Base-by-base conservation (phyloP, 1,284 basidiomycete species). In the Naganishia sp. region DNA sequence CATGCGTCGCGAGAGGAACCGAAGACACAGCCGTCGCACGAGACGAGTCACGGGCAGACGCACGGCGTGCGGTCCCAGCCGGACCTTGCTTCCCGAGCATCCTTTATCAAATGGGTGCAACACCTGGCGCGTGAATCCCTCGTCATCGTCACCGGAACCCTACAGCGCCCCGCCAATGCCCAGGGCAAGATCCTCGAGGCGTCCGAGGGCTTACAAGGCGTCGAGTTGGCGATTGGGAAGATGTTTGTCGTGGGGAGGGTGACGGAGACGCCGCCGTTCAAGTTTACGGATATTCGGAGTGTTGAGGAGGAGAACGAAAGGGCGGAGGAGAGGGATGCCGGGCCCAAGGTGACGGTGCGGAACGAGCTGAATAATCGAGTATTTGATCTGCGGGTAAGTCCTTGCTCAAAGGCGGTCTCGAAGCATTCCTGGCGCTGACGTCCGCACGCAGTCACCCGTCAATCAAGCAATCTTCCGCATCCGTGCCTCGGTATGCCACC, bases 401-500 rank as follows among this genome's bases (percentile, higher is more conserved):
- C 10, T 4, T 13, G 49, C 28, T 6, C 9, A 28, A 28, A 28
- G 1, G 79, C 54, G 73, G 75, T 6, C 65, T 70, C 76, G 63
- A 72, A 75, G 63, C 75, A 79, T 46, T 71, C 71, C 69, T 50
- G 31, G 32, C n/a, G 23, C 17, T 11, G 31, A 32, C 6, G 75
- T 82, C 52, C 81, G 83, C 68, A 71, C 83, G 39, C 75, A 82
- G 68, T 82, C 82, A 25, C 79, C 82, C 23, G 80, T 81, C 31
- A 83, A 83, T 72, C 82, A 83, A 72, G 80, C 83, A 60, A 83
- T 84, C 72, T 84, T 84, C 78, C 76, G 79, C 45, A 76, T 84
- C 54, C 78, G 79, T 41, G 78, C 82, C 43, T 80, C 76, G 52
- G 76, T 84, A 35, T 77, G 80, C 71, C 76, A 77, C 55, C 72